Base-by-base conservation (phyloP, 331 rosid genomes). In the Pyrus hybrid region DNA sequence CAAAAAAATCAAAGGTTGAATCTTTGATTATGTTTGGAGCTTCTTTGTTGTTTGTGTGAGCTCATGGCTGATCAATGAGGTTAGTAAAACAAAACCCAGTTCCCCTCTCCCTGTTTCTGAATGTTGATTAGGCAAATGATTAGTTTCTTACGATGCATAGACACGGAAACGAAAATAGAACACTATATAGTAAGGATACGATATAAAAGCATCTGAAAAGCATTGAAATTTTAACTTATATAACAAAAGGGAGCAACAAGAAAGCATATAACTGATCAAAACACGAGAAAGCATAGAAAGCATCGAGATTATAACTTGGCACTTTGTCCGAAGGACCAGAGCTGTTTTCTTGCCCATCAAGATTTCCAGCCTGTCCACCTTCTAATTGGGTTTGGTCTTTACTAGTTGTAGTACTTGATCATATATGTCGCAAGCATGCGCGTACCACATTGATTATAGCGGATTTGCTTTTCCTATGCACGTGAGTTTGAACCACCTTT, bases 1-100 rank as follows among this genome's bases (percentile, higher is more conserved):
- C 77, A 49, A 32, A 73, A 28, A 26, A 26, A 66, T 68, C 21
- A 25, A 60, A 74, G 71, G 13, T 21, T 45, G 16, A 61, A 54
- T 25, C 33, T 67, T 30, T 35, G 69, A 41, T 68, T n/a, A 7
- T 51, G 53, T 63, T 66, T 41, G 22, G 13, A 29, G 32, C 45
- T 2, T 61, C 35, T 69, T 22, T 21, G n/a, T 43, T 30, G 37
- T 28, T 67, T 18, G 2, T 35, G 22, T 3, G 57, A 7, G 29
- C 32, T 57, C 23, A 43, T 43, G 68, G 70, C 32, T 56, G 35
- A 49, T 70, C 76, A 29, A 22, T 80, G 70, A 80, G 77, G 84
- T 70, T 25, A 28, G 75, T 65, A 47, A 2, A 41, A 7, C 57
- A 58, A 57, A 62, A 63, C 63, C 77, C 73, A 63, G 13, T 54